phyloP scores from a whole-genome alignment of 2,329 filamentous ascomycete species.

The Curvularia verruculosa region DNA sequence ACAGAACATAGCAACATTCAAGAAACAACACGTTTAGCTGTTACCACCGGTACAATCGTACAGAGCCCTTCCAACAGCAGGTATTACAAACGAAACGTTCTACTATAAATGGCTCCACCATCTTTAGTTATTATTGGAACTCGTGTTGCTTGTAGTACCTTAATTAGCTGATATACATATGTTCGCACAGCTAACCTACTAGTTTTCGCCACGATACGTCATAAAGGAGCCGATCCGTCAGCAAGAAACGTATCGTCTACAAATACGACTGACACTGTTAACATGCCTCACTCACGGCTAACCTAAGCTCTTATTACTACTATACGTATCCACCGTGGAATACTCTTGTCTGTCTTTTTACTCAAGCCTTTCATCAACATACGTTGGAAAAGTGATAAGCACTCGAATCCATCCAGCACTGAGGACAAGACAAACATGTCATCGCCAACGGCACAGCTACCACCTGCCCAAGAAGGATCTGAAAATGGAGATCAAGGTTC shows the following conservation, averaged over 20 bases:
- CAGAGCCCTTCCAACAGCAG: not conserved
- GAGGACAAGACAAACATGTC: constrained; percentile 1
- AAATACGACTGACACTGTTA: not conserved
- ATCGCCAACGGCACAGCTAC: not conserved
- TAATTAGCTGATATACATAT: not conserved
- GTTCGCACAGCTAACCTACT: not conserved
- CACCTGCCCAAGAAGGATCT: not conserved
- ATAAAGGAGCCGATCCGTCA: not conserved
- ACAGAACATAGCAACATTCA: not conserved
- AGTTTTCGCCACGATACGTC: not conserved
- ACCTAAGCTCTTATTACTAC: not conserved
- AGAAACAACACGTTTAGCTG: not conserved
- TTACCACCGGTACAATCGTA: not conserved
- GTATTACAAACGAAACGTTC: not conserved
- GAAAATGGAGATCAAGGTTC: not conserved
- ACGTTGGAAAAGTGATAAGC: not conserved
- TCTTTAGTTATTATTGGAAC: not conserved
- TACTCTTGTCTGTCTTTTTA: not conserved
- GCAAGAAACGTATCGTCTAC: not conserved
- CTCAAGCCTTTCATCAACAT: not conserved
- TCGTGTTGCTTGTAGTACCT: not conserved
- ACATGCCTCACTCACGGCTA: not conserved
- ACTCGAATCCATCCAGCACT: not conserved
- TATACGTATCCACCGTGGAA: not conserved
- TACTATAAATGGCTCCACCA: not conserved